Evolutionary conservation across 164 flowering plant species (phyloP), one percentile per base, ranked within the genome.

Genomic region (Malania oleifera): DNA sequence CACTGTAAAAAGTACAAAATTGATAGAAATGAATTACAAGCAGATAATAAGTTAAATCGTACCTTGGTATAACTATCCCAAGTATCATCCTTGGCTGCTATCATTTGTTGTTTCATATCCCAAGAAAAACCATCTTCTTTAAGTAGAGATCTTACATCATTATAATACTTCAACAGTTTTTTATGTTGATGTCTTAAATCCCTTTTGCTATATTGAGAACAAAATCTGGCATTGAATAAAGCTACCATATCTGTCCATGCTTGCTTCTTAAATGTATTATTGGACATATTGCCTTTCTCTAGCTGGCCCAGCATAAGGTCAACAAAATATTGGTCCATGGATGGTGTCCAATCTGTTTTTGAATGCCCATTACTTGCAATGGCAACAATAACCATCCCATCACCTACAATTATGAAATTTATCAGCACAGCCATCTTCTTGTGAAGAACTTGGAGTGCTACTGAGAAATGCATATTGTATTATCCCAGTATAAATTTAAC

Each of bases 271-370:
- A 56, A 52, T 26, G 58, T 35, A 39, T 38, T 15, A 58, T 43
- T 48, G n/a, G 41, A 47, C 24, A 23, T 59, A 23, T 64, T 64
- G 40, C 68, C 65, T 40, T n/a, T 62, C 41, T 35, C 41, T 22
- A 57, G 67, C 26, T 57, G 59, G 43, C 53, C 63, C 24, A 68
- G 51, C 70, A 67, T 38, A 15, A 67, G 57, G 39, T 67, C 71
- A 57, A 69, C 59, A 27, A 69, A 40, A 54, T 63, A 45, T 0
- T 63, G 45, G 35, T 69, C 68, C 67, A 63, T 63, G 7, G 41
- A 44, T 27, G 64, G 64, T 9, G 64, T 59, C 67, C 67, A 69
- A 43, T 54, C 57, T 47, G 60, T 29, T 10, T 27, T 54, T 27
- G 53, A 54, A 31, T 31, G 35, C 35, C 9, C 35, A 31, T 31